These are phyloP conservation scores for Globisporangium emineosum DNA, from an alignment of 352 stramenopile genomes.

Conservation along the genomic window DNA sequence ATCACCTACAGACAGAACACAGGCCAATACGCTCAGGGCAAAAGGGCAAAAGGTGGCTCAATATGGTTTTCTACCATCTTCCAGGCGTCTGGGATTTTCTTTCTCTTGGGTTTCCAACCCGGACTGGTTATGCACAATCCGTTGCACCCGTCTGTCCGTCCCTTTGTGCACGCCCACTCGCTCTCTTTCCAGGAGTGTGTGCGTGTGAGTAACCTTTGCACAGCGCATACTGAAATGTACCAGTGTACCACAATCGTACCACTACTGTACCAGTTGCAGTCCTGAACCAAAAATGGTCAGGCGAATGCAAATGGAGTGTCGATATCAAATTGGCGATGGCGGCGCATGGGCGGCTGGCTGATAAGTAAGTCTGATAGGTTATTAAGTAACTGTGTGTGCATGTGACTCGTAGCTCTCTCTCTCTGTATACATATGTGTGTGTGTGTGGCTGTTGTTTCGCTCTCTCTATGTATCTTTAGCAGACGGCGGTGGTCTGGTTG, in stretches of 20 bases:
- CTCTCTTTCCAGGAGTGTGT: background rate
- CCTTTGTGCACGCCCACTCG: background rate
- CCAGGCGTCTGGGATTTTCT: background rate
- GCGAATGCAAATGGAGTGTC: background rate
- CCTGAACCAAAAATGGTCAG: too few relatives aligned
- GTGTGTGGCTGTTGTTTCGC: background rate
- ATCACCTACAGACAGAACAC: too few relatives aligned
- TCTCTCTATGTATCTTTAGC: conserved; percentile 4
- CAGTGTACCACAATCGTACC: background rate
- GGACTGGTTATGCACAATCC: background rate
- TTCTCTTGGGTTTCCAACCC: too few relatives aligned
- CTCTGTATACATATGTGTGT: background rate
- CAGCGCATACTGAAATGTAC: background rate
- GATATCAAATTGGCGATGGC: too few relatives aligned
- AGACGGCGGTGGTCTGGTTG: conserved; percentile 9
- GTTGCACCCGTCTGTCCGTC: background rate
- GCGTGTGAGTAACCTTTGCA: background rate
- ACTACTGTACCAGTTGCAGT: background rate
- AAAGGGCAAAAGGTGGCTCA: too few relatives aligned
- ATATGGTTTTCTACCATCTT: too few relatives aligned
- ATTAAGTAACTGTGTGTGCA: background rate
- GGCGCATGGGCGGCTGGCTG: too few relatives aligned
- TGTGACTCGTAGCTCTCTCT: background rate
- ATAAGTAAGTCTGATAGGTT: background rate
- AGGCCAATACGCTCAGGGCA: too few relatives aligned